These are phyloP conservation scores for Sarocladium oryzae DNA, from an alignment of 2,329 filamentous ascomycete genomes.

Conservation along the genomic window DNA sequence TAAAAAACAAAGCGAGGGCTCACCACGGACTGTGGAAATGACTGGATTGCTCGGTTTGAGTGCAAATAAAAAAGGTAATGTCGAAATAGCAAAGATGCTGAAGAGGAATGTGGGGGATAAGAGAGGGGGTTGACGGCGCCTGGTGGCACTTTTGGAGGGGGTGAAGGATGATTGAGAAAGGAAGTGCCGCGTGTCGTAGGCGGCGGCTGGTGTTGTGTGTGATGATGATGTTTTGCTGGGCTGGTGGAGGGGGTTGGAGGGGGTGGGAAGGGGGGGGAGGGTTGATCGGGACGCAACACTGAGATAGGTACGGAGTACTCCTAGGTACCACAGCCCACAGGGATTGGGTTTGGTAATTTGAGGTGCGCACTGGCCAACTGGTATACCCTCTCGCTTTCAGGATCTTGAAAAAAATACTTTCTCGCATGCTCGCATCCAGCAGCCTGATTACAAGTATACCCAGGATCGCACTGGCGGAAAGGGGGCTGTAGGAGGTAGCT, in stretches of 20 bases:
- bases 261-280: neutral
- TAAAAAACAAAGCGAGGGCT: slow-evolving; percentile 8
- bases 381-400: no score
- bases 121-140: neutral
- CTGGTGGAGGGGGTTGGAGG: neutral
- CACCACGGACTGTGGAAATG: neutral
- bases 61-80: neutral
- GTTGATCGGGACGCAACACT: no score
- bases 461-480: no score
- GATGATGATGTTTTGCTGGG: slow-evolving; percentile 1
- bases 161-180: neutral
- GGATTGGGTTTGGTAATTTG: no score
- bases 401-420: no score
- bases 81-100: neutral
- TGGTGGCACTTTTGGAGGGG: slow-evolving; percentile 1
- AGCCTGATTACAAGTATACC: no score
- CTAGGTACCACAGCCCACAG: no score
- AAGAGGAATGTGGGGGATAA: neutral
- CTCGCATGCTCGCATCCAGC: no score
- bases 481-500: no score
- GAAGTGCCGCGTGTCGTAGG: slow-evolving; percentile 3
- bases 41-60: neutral
- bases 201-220: neutral
- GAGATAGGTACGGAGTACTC: no score
- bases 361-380: no score